A percentile compares a stretch with the other conserved stretches of the same genome.
These are phyloP conservation scores for Avena eriantha DNA, from an alignment of 176 grass and related monocot genomes.

Conservation along the genomic window DNA sequence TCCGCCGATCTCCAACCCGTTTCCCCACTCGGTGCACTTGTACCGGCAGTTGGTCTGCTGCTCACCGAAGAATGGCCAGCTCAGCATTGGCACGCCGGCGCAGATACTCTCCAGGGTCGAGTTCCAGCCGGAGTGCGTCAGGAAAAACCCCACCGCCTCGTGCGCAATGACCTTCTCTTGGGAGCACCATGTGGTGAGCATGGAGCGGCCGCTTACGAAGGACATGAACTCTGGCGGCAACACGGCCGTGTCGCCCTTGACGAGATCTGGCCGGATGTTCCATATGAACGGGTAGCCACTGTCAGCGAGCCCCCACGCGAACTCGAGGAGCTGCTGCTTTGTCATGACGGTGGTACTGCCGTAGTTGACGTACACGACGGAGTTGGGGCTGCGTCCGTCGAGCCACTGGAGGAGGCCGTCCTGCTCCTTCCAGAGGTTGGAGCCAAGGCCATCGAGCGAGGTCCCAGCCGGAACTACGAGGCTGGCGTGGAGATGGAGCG, in stretches of 20 bases:
- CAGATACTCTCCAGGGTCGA: conserved; percentile 69
- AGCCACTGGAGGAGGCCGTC: conserved; percentile 48
- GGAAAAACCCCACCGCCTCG: conserved; percentile 55
- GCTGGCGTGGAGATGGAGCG: conserved; percentile 37
- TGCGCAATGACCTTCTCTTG: conserved; percentile 63
- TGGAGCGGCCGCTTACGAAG: conserved; percentile 33
- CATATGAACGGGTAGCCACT: conserved; percentile 59
- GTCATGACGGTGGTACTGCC: conserved; percentile 66
- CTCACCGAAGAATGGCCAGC: conserved; percentile 82
- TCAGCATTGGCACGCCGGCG: conserved; percentile 62
- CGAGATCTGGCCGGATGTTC: conserved; percentile 60
- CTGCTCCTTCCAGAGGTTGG: conserved; percentile 71
- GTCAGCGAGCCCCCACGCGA: conserved; percentile 67
- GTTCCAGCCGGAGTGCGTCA: conserved; percentile 82
- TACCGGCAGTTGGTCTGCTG: conserved; percentile 71
- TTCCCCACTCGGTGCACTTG: conserved; percentile 61
- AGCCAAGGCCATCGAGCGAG: conserved; percentile 24
- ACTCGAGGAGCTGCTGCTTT: conserved; percentile 48
- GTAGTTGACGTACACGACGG: conserved; percentile 71
- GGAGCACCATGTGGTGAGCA: conserved; percentile 66
- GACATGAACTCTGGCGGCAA: conserved; percentile 43
- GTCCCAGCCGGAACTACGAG: background rate
- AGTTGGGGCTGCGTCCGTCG: background rate
- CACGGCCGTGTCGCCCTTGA: conserved; percentile 32
- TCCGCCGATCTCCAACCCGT: conserved; percentile 59